These are phyloP conservation scores for Teunomyces barrocoloradensis DNA, from an alignment of 805 yeast species.

Conservation along the genomic window DNA sequence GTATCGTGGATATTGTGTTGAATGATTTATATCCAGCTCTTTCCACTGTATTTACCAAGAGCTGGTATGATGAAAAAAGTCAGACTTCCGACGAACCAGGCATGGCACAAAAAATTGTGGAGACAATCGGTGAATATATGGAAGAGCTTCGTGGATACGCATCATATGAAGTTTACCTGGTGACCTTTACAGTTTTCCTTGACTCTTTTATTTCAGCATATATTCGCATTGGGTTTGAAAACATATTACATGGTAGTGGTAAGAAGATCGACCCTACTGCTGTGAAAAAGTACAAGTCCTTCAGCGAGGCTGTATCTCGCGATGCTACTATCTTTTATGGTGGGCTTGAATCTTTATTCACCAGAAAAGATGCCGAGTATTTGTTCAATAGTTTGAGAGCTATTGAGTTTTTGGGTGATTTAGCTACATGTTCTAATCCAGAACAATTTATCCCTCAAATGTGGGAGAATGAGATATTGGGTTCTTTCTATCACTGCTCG, in stretches of 20 bases:
- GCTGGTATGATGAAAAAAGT: conserved; percentile 61
- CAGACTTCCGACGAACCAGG: conserved; percentile 32
- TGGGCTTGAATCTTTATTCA: conserved; percentile 35
- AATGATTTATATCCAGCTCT: conserved; percentile 69
- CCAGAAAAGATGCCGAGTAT: conserved; percentile 39
- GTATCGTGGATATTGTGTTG: conserved; percentile 64
- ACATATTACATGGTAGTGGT: conserved; percentile 40
- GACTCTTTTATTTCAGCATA: conserved; percentile 39
- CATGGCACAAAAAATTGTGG: conserved; percentile 60
- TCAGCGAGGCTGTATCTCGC: conserved; percentile 36
- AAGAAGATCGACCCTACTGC: conserved; percentile 40
- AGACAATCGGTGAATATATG: conserved; percentile 73
- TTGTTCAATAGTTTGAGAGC: conserved; percentile 40
- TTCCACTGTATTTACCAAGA: conserved; percentile 58
- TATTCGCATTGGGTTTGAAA: conserved; percentile 39
- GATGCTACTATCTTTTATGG: conserved; percentile 38
- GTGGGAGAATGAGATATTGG: conserved; percentile 58
- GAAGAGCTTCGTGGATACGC: conserved; percentile 55
- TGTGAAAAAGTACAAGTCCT: conserved; percentile 34
- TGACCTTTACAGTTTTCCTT: conserved; percentile 36
- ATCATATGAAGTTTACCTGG: conserved; percentile 39
- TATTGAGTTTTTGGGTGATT: conserved; percentile 37
- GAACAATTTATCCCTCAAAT: conserved; percentile 36
- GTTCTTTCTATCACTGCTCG: conserved; percentile 75
- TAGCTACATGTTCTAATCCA: conserved; percentile 40